Evolutionary conservation across 192 early-diverging fungal species (phyloP).

Genomic region (Coemansia sp.): DNA sequence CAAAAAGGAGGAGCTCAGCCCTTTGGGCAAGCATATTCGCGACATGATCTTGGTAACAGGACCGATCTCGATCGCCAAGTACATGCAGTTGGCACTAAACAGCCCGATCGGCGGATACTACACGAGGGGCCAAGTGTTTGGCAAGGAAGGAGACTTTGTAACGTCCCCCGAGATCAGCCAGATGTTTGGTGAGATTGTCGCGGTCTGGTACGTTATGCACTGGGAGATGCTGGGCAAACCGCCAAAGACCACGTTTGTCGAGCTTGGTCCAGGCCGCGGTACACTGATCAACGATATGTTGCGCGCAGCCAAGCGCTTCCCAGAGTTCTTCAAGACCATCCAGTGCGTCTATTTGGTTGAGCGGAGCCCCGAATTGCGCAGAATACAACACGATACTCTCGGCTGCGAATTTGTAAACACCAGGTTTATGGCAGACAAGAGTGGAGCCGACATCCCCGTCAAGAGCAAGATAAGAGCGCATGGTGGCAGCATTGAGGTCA

Average conservation of each 20-base stretch:
- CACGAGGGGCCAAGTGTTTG: constrained; percentile 89
- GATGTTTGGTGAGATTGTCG: constrained; percentile 96
- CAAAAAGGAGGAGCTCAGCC: constrained; percentile 57
- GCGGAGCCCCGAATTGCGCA: constrained; percentile 73
- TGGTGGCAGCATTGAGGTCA: constrained; percentile 29
- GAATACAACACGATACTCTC: constrained; percentile 62
- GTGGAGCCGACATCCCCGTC: constrained; percentile 5
- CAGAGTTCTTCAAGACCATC: constrained; percentile 63
- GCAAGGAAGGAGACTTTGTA: constrained; percentile 86
- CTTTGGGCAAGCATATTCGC: constrained; percentile 60
- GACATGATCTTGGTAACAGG: constrained; percentile 60
- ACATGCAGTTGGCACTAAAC: constrained; percentile 84
- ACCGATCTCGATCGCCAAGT: constrained; percentile 78
- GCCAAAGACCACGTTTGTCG: constrained; percentile 59
- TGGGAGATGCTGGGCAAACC: constrained; percentile 73
- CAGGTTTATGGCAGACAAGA: constrained; percentile 8
- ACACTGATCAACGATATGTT: constrained; percentile 93
- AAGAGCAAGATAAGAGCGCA: not conserved
- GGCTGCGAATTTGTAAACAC: constrained; percentile 22
- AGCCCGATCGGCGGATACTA: constrained; percentile 94
- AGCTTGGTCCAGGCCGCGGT: constrained; percentile 92
- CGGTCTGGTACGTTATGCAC: constrained; percentile 83
- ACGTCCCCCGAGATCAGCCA: constrained; percentile 98
- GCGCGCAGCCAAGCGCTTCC: constrained; percentile 71
- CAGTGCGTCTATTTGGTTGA: constrained; percentile 79